Conservation (phyloP, 73 alveolate species). For the Blepharisma stoltei region DNA sequence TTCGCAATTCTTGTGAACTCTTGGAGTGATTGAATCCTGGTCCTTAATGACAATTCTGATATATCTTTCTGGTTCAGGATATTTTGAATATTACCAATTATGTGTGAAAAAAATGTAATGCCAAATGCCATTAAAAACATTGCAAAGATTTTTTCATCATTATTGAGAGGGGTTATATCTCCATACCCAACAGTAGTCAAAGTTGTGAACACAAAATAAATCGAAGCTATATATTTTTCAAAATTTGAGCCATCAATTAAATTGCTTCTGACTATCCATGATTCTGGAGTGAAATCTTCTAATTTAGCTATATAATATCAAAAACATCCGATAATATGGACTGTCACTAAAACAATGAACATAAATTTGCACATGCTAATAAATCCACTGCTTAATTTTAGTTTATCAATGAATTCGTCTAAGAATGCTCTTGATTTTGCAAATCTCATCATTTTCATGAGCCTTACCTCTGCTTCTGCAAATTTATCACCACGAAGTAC, state of each 20-base stretch:
- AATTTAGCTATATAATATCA: constrained; percentile 51
- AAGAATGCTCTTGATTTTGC: constrained; percentile 15
- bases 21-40: constrained; percentile 40
- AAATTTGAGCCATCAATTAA: neutral
- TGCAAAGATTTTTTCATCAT: constrained; percentile 24
- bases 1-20: constrained; percentile 54
- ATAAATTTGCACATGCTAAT: constrained; percentile 38
- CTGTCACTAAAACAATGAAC: constrained; percentile 38
- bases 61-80: constrained; percentile 28
- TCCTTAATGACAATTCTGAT: constrained; percentile 29
- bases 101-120: constrained; percentile 32
- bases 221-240: constrained; percentile 23
- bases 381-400: constrained; percentile 5
- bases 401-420: constrained; percentile 25
- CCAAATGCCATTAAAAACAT: constrained; percentile 32
- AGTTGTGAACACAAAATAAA: constrained; percentile 27
- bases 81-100: constrained; percentile 30
- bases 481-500: no score
- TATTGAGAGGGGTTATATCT: constrained; percentile 41
- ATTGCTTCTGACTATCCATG: constrained; percentile 43
- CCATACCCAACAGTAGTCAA: constrained; percentile 58
- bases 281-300: constrained; percentile 47
- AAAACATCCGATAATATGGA: constrained; percentile 51
- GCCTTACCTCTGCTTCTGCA: no score
- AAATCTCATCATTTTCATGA: no score